phyloP scores from a whole-genome alignment of 805 yeast species.

The Sugiyamaella boreocaroliniensis region DNA sequence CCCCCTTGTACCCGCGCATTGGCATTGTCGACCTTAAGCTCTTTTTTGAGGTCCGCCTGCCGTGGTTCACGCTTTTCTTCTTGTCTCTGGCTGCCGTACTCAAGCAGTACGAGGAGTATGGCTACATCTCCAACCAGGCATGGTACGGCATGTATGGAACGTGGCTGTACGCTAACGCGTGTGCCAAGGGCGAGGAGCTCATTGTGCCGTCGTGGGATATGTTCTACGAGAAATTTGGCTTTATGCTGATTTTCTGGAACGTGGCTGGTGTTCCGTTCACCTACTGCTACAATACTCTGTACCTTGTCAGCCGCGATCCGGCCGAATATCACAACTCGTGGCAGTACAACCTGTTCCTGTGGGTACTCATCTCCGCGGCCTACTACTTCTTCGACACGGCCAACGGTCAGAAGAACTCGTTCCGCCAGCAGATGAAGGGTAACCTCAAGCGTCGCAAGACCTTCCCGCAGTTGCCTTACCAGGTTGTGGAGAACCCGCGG shows the following conservation, averaged over 20 bases:
- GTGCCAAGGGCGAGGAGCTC: conserved; percentile 95
- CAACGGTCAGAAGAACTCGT: conserved; percentile 90
- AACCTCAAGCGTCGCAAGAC: conserved; percentile 70
- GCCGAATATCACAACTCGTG: conserved; percentile 70
- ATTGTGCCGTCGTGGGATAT: conserved; percentile 99
- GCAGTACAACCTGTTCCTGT: conserved; percentile 50
- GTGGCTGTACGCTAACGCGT: conserved; percentile 93
- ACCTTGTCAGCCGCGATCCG: conserved; percentile 76
- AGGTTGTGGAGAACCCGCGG: conserved; percentile 72
- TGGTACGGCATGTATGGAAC: conserved; percentile 71
- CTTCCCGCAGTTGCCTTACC: conserved; percentile 89
- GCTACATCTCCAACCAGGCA: conserved; percentile 71
- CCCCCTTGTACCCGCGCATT: conserved; percentile 91
- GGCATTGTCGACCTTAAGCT: conserved; percentile 90
- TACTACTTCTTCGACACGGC: conserved; percentile 93
- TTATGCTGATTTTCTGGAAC: conserved; percentile 98
- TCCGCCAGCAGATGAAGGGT: conserved; percentile 71
- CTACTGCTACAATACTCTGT: conserved; percentile 89
- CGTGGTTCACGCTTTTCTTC: conserved; percentile 89
- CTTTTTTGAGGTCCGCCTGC: conserved; percentile 95
- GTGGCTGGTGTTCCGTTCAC: conserved; percentile 99
- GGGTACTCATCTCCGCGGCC: conserved; percentile 53
- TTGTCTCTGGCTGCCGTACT: conserved; percentile 65
- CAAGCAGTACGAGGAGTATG: conserved; percentile 76
- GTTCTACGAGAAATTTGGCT: conserved; percentile 99